Base-by-base conservation (phyloP, 768 basidiomycete species). In the Auricularia heimuer region DNA sequence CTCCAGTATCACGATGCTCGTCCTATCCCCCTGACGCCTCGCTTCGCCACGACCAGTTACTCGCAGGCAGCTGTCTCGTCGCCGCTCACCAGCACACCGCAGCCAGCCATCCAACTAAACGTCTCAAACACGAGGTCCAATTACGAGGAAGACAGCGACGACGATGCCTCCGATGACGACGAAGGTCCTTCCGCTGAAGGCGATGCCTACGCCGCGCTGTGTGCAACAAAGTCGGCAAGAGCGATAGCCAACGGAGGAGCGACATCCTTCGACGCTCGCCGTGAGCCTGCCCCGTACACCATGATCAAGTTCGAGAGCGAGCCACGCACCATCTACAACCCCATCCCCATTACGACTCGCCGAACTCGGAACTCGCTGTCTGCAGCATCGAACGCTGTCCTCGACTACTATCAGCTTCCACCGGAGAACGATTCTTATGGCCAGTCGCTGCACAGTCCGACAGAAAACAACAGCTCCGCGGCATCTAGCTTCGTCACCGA, bases 341-440 rank as follows among this genome's bases (percentile, higher is more conserved):
- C n/a, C 63, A 24, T 54, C 3, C 18, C 44, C 29, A 18, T 45
- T 29, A 62, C 21, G 62, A 29, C 34, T 21, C 62, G 24, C 58
- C 34, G 33, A 14, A 33, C 62, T 33, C 65, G 35, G 36, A 54
- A 11, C 61, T 71, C 36, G 70, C 68, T 29, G 8, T 60, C 56
- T 10, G 56, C 56, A 4, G 56, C 56, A 10, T 60, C 56, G 4
- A 60, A 33, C 29, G 29, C 56, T 29, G 8, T 60, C 24, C 56
- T 60, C 24, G 56, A 60, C 29, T 29, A 37, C 36, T 56, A 65
- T 21, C 64, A 29, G 58, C 56, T 18, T 18, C 10, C 18, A 14
- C 21, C 47, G 47, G 4, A 8, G 10, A 16, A 51, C 8, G 21
- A 18, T 8, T 0, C 6, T 18, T 51, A 51, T 18, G 14, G 4